phyloP scores from a whole-genome alignment of 2,329 filamentous ascomycete species.

The Clonostachys rosea region DNA sequence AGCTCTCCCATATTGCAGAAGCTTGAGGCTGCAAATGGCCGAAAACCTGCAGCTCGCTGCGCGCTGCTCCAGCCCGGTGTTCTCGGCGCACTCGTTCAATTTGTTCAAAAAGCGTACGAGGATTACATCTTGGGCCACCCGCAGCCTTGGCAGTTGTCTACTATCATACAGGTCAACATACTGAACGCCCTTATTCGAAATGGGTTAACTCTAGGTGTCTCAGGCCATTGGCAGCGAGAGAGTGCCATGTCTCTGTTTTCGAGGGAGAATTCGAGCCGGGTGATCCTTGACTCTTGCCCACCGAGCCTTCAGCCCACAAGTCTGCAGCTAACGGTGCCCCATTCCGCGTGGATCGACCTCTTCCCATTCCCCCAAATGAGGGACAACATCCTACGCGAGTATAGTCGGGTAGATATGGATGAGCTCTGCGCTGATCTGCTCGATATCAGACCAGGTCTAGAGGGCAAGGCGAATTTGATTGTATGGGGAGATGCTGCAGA shows the following conservation, averaged over 20 bases:
- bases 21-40: too few species aligned
- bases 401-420: constrained; percentile 9
- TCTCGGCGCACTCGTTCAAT: too few species aligned
- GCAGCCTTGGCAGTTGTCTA: not conserved
- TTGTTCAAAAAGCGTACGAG: too few species aligned
- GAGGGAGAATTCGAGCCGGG: too few species aligned
- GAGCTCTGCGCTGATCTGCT: constrained; percentile 9
- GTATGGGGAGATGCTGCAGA: constrained; percentile 45
- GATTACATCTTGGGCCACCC: too few species aligned
- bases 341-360: constrained; percentile 28
- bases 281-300: too few species aligned
- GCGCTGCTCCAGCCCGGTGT: too few species aligned
- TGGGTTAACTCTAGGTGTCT: not conserved
- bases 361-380: constrained; percentile 23
- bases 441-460: not conserved
- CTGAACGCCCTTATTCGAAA: constrained; percentile 4
- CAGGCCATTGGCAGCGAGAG: too few species aligned
- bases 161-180: constrained; percentile 5
- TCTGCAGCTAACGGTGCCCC: constrained; percentile 2
- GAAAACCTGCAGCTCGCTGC: too few species aligned
- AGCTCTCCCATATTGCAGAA: too few species aligned
- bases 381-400: constrained; percentile 18
- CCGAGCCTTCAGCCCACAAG: too few species aligned
- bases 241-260: too few species aligned
- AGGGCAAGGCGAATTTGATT: constrained; percentile 16